Conservation (phyloP, 129 eudicot genomes). For the Pseudognaphalium luteoalbum region DNA sequence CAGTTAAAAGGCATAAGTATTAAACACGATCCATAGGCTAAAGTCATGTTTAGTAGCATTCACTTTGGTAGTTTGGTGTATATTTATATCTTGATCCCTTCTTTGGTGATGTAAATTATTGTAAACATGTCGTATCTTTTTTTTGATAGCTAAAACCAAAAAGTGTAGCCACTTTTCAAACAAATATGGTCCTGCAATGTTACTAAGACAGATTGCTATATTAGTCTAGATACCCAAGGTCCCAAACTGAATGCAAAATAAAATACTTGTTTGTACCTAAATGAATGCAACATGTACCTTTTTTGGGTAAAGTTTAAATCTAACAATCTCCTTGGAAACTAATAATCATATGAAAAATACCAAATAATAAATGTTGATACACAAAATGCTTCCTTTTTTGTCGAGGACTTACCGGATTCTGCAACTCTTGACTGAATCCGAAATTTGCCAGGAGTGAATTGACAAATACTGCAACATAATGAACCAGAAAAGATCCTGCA, state of each 20-base stretch:
- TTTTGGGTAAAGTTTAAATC: background rate
- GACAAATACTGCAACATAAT: conserved; percentile 63
- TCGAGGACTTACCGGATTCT: conserved; percentile 68
- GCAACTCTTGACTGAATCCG: conserved; percentile 89
- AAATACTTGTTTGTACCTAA: background rate
- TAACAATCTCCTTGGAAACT: background rate
- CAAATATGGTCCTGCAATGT: background rate
- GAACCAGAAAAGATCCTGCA: conserved; percentile 81
- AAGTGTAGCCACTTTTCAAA: background rate
- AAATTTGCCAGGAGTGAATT: conserved; percentile 77
- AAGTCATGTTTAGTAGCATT: background rate
- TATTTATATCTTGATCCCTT: background rate
- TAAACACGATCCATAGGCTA: background rate
- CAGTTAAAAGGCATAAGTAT: background rate
- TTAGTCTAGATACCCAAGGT: background rate
- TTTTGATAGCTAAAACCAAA: background rate
- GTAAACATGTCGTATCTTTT: background rate
- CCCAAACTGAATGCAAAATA: background rate
- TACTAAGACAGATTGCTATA: background rate
- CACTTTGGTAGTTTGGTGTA: background rate
- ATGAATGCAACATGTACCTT: background rate
- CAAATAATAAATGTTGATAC: background rate
- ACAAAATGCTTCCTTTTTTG: background rate
- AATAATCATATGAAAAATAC: background rate
- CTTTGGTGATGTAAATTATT: background rate